Conservation (phyloP, 2,329 filamentous ascomycete species). For the Penicillium janthinellum region DNA sequence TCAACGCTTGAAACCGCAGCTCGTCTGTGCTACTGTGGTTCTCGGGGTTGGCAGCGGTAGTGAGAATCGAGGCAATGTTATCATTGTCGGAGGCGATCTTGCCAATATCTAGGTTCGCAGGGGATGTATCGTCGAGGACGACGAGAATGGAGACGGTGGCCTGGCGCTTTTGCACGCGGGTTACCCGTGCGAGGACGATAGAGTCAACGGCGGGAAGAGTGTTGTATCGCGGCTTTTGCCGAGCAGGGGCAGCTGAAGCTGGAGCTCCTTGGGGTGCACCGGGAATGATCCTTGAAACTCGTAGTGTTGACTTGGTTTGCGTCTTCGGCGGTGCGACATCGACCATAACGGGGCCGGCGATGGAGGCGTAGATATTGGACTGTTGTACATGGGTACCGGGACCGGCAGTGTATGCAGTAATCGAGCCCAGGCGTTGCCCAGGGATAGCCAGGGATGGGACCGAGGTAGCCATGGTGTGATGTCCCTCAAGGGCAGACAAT, state of each 20-base stretch:
- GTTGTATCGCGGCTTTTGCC: slow-evolving; percentile 59
- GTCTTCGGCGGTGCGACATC: slow-evolving; percentile 44
- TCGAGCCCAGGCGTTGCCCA: slow-evolving; percentile 74
- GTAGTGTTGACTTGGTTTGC: slow-evolving; percentile 45
- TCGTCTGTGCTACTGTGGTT: slow-evolving; percentile 61
- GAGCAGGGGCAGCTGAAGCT: slow-evolving; percentile 8
- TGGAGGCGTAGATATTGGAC: slow-evolving; percentile 75
- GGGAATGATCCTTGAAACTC: slow-evolving; percentile 30
- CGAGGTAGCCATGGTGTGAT: slow-evolving; percentile 31
- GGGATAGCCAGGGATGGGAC: slow-evolving; percentile 67
- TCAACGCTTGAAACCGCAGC: slow-evolving; percentile 73
- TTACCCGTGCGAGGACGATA: slow-evolving; percentile 80
- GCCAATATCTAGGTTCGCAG: slow-evolving; percentile 24
- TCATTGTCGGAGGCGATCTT: slow-evolving; percentile 38
- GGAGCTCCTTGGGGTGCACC: slow-evolving; percentile 1
- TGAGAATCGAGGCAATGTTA: slow-evolving; percentile 41
- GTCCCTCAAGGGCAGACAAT: slow-evolving; percentile 5
- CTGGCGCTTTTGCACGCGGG: slow-evolving; percentile 80
- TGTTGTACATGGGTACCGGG: slow-evolving; percentile 82
- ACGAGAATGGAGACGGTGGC: slow-evolving; percentile 84
- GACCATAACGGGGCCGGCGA: slow-evolving; percentile 71
- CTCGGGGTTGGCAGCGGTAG: slow-evolving; percentile 43
- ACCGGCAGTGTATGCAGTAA: slow-evolving; percentile 69
- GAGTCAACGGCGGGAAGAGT: slow-evolving; percentile 80
- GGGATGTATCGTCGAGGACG: slow-evolving; percentile 59